Evolutionary conservation across 2,329 filamentous ascomycete genomes (phyloP), one percentile per base, ranked within the genome.

Genomic region (Exophiala aquamarina): DNA sequence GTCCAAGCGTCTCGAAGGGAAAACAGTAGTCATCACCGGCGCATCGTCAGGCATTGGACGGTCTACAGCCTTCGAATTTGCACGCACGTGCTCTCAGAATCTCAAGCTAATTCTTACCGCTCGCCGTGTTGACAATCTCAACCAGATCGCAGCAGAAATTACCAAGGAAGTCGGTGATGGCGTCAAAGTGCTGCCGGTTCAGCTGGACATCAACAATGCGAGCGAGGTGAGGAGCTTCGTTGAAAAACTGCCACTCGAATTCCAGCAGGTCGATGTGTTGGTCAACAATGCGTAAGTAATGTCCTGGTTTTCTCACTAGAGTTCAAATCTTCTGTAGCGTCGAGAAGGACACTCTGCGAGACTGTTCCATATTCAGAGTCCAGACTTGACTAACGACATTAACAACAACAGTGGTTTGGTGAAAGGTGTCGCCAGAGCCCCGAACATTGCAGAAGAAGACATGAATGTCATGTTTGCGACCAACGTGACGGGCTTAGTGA

Each of bases 401-500:
- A 9, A 34, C 40, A 7, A 14, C 9, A n/a, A 34, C 21, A 41
- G 44, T 41, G 92, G 92, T 36, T 79, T 96, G 15, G 92, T 95
- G 51, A 92, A 87, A 69, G 91, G 90, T 54, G 81, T 95, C 6
- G 92, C 88, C 38, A 83, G 86, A 64, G 89, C 90, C 1, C 90
- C 91, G 15, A 79, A 87, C 33, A 96, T 98, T 64, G 77, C 76
- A 11, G 78, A 87, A 61, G 83, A 84, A 49, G 92, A 98, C 71
- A 86, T 95, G 60, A 77, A 86, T 60, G 63, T 83, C 66, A 96
- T 97, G 90, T 88, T 96, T 65, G 73, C 80, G 37, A 97, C 93
- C 49, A 98, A 98, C 67, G 91, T 97, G 42, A 92, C 86, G 1
- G 93, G 93, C 19, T 77, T 98, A 21, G 93, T 98, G 73, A 88